phyloP scores from a whole-genome alignment of 148 eudicot species.

The Pouteria glomerata region DNA sequence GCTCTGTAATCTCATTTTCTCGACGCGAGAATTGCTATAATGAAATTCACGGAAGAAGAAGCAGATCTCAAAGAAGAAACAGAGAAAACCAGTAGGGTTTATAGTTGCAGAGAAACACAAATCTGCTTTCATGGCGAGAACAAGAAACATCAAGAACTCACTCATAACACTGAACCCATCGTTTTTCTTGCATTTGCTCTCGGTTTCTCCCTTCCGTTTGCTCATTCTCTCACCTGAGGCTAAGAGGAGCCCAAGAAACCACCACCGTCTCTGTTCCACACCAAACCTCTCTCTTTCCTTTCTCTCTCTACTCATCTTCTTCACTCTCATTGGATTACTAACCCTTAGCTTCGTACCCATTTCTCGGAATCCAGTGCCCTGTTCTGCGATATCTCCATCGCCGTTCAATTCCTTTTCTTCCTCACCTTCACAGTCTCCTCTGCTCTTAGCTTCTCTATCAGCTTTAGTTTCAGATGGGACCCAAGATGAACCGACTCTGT shows the following conservation, averaged over 20 bases:
- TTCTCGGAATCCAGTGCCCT: slow-evolving; percentile 17
- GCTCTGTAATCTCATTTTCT: no score
- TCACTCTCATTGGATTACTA: slow-evolving; percentile 24
- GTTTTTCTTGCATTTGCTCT: slow-evolving; percentile 30
- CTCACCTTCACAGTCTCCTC: slow-evolving; percentile 21
- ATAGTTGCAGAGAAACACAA: neutral
- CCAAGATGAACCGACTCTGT: slow-evolving; percentile 16
- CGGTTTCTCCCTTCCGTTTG: slow-evolving; percentile 34
- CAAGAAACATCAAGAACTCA: slow-evolving; percentile 26
- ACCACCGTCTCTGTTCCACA: slow-evolving; percentile 3
- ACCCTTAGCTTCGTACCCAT: slow-evolving; percentile 24
- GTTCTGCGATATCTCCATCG: slow-evolving; percentile 18
- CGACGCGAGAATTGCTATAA: neutral
- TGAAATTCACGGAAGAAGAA: no score
- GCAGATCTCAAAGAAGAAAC: neutral
- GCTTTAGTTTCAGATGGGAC: slow-evolving; percentile 15
- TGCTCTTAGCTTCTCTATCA: slow-evolving; percentile 26
- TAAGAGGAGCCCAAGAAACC: slow-evolving; percentile 34
- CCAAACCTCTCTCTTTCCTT: slow-evolving; percentile 26
- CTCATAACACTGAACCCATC: slow-evolving; percentile 27
- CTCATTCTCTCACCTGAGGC: slow-evolving; percentile 42
- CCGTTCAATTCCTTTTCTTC: slow-evolving; percentile 6
- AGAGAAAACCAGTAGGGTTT: neutral
- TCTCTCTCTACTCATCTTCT: slow-evolving; percentile 33
- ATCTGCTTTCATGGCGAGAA: slow-evolving; percentile 22